Evolutionary conservation across 495 filamentous ascomycete genomes (phyloP), one percentile per base, ranked within the genome.

Genomic region (Trichoderma erinaceum): DNA sequence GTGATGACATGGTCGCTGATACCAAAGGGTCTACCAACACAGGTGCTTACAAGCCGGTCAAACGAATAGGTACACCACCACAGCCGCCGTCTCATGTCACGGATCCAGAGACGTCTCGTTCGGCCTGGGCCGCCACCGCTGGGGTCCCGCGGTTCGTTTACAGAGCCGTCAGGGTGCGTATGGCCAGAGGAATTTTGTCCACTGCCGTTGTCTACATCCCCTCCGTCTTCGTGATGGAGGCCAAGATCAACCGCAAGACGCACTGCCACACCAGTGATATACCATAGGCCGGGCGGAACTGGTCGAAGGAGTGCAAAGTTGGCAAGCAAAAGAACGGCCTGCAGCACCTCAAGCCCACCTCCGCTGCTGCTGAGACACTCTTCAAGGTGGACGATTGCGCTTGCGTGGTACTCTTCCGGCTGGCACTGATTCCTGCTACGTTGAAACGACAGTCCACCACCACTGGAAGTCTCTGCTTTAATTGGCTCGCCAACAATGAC

Each of bases 41-140:
- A 97, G 18, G 92, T 91, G 69, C 89, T 90, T 65, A 97, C 94
- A 25, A 98, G 87, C 35, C 94, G 87, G 74, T 98, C 94, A 70
- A 97, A 90, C 41, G 91, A 93, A 75, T 98, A 98, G 1, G 92
- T 91, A 78, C 92, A 96, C 94, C 94, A 98, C 92, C 94, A 98
- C 23, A 98, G 80, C 35, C 94, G 86, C 68, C 94, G 85, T 63
- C 93, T 87, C 46, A 96, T 81, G 75, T 98, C 94, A 27, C 94
- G 88, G 25, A 91, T 82, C 85, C 92, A 98, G 80, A 97, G 88
- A 63, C 91, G 83, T 18, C 90, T 85, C 18, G 93, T 93, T 65
- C 85, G 84, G 78, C 94, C 83, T 58, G 70, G 44, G 41, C 41
- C 43, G 16, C 71, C 70, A 10, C 67, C 73, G 65, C 73, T 76